phyloP scores from a whole-genome alignment of 2,329 filamentous ascomycete species.

The Talaromyces sp. region DNA sequence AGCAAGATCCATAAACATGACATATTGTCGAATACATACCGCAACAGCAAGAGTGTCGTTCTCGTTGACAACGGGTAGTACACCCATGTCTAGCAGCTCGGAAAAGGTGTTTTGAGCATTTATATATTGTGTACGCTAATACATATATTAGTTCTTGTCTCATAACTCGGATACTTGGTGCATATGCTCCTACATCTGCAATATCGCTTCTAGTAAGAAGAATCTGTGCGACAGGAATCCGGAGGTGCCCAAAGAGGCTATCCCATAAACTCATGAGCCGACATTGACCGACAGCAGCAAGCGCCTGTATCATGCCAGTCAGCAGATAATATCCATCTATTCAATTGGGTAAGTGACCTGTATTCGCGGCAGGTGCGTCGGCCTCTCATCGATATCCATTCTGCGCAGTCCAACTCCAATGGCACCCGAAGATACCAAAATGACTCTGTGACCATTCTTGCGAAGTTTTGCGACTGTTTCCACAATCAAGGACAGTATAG shows the following conservation, averaged over 20 bases:
- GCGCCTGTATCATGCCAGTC: conserved; percentile 52
- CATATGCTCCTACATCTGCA: conserved; percentile 63
- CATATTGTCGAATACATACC: conserved; percentile 28
- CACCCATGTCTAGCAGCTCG: conserved; percentile 87
- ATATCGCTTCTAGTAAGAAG: conserved; percentile 94
- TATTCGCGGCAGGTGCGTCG: conserved; percentile 83
- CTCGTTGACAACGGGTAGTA: conserved; percentile 98
- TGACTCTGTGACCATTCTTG: conserved; percentile 87
- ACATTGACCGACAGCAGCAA: conserved; percentile 95
- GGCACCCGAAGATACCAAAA: conserved; percentile 95
- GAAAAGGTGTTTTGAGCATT: conserved; percentile 95
- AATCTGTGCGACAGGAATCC: conserved; percentile 91
- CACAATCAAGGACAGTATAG: conserved; percentile 86
- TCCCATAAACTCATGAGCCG: conserved; percentile 95
- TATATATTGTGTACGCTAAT: conserved; percentile 79
- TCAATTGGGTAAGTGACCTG: conserved; percentile 56
- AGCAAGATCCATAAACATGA: background rate
- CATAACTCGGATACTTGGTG: background rate
- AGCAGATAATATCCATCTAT: background rate
- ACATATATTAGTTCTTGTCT: conserved; percentile 12
- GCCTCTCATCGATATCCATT: conserved; percentile 82
- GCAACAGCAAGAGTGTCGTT: conserved; percentile 96
- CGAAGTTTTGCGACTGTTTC: conserved; percentile 85
- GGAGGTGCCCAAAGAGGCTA: conserved; percentile 79
- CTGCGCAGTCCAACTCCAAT: conserved; percentile 89